Evolutionary conservation across 2,329 filamentous ascomycete genomes (phyloP).

Genomic region (Nectriaceae sp.): DNA sequence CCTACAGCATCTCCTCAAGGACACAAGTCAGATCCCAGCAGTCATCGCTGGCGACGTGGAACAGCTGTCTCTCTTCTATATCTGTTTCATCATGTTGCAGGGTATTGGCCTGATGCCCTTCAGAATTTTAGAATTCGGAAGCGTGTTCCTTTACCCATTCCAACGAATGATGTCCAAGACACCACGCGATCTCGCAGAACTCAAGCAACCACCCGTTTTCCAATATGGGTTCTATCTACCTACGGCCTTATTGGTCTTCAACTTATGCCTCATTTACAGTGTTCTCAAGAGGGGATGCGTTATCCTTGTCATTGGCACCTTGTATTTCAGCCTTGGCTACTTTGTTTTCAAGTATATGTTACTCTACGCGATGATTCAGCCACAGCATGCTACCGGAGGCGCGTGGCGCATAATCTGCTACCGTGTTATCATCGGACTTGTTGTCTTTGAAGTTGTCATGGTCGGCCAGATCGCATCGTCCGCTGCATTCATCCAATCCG

Average conservation of each 20-base stretch:
- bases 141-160: constrained; percentile 81
- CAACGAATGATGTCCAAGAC: constrained; percentile 78
- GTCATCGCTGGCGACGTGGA: constrained; percentile 77
- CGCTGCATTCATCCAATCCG: constrained; percentile 70
- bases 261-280: constrained; percentile 94
- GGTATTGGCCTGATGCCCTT: constrained; percentile 93
- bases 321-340: constrained; percentile 82
- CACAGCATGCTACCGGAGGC: constrained; percentile 87
- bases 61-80: constrained; percentile 79
- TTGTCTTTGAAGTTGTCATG: constrained; percentile 91
- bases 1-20: constrained; percentile 73
- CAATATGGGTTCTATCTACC: constrained; percentile 96
- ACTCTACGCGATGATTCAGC: constrained; percentile 97
- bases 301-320: constrained; percentile 77
- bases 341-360: constrained; percentile 97
- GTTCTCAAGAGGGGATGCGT: constrained; percentile 78
- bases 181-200: constrained; percentile 82
- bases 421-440: constrained; percentile 79
- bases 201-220: constrained; percentile 82
- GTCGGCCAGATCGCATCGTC: constrained; percentile 80
- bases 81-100: constrained; percentile 91
- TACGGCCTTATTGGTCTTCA: constrained; percentile 88
- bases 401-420: constrained; percentile 98
- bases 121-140: constrained; percentile 85
- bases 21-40: constrained; percentile 76